A percentile compares a stretch with the other conserved stretches of the same genome.
Conservation (phyloP, 352 stramenopile genomes). For the Globisporangium barbulae region DNA sequence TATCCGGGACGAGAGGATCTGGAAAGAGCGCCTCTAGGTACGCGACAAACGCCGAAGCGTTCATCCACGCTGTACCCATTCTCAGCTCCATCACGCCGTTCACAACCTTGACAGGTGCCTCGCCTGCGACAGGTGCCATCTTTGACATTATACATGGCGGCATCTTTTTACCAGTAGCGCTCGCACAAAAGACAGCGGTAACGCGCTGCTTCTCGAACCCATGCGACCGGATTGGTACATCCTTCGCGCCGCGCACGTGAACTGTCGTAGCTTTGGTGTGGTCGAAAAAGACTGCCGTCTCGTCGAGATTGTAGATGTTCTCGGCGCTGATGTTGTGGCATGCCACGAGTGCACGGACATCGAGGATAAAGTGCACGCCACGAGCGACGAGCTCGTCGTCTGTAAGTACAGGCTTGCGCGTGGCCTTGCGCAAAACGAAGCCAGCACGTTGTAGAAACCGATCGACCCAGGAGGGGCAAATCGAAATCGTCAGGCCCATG, state of each 20-base stretch:
- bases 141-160: neutral
- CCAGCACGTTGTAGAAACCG: neutral
- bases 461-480: neutral
- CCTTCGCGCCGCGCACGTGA: neutral
- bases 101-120: neutral
- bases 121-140: neutral
- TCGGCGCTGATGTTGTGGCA: neutral
- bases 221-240: neutral
- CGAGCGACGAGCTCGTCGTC: neutral
- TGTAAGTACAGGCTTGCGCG: neutral
- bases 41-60: neutral
- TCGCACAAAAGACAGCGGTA: neutral
- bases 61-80: neutral
- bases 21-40: neutral
- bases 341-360: neutral
- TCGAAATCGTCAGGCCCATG: neutral
- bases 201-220: constrained; percentile 3
- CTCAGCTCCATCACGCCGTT: neutral
- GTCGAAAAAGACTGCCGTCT: neutral
- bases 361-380: neutral
- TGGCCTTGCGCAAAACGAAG: neutral
- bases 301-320: neutral
- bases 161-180: neutral
- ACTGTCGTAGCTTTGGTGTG: neutral
- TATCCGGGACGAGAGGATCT: neutral